Evolutionary conservation across 1,284 basidiomycete species (phyloP), one percentile per base, ranked within the genome.

Genomic region (Somion occarium): DNA sequence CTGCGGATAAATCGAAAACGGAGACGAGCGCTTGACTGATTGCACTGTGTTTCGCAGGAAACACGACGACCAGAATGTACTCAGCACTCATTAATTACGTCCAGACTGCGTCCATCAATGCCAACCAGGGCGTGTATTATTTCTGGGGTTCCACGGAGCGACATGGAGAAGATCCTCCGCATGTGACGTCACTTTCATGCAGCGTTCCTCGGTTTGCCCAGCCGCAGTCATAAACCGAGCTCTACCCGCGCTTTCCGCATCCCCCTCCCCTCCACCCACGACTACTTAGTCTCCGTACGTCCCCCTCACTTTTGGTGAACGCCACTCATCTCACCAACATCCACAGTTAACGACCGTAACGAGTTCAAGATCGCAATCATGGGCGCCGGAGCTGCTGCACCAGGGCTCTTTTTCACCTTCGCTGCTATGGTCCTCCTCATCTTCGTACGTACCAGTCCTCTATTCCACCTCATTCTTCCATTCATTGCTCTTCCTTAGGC

Each of bases 351-450:
- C 49, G 27, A 44, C 58, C 51, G 26, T 57, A 43, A 61, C 60
- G 61, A 61, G 51, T 38, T 38, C 39, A 9, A 15, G 5, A 22
- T 18, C 13, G 38, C 54, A 34, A 50, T 52, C 43, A 72, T 72
- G 70, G 67, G 66, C 55, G 68, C 67, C 51, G 62, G 62, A 54
- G 66, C 69, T 46, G 78, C 78, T 43, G 52, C 70, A 51, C 76
- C 76, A 55, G 77, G 78, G 39, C 66, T 82, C 49, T 70, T 77
- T 63, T 71, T 73, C 61, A 69, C 69, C 60, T 82, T 86, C 62
- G 74, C 75, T 19, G 86, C 85, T 1, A 80, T 75, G 61, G 76
- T 82, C n/a, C 72, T 88, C 27, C 77, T 88, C 37, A 67, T 86
- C 57, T 78, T 89, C 62, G 88, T 85, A 66, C 38, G 80, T 72